These are phyloP conservation scores for Phytophthora citrophthora DNA, from an alignment of 352 stramenopile genomes.

Conservation along the genomic window DNA sequence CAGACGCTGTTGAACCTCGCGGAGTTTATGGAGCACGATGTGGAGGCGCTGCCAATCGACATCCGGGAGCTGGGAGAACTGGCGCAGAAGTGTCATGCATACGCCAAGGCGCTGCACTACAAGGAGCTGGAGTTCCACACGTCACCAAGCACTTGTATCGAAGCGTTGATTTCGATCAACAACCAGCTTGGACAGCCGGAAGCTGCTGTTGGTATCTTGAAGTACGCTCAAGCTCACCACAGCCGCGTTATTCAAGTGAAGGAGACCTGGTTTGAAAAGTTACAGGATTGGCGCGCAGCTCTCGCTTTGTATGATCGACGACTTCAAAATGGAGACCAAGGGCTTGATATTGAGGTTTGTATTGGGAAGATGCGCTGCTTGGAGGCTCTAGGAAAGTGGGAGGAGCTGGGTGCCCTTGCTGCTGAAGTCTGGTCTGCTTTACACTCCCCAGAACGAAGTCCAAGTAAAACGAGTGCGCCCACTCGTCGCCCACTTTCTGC, in stretches of 20 bases:
- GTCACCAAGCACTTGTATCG: conserved; percentile 94
- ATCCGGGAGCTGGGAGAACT: conserved; percentile 96
- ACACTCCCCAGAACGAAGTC: conserved; percentile 26
- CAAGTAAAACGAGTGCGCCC: conserved; percentile 9
- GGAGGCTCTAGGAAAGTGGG: conserved; percentile 96
- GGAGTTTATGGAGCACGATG: conserved; percentile 99
- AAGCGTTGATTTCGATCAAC: conserved; percentile 99
- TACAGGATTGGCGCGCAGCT: conserved; percentile 97
- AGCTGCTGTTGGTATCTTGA: conserved; percentile 97
- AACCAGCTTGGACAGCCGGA: conserved; percentile 97
- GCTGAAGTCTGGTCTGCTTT: conserved; percentile 60
- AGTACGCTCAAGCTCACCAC: conserved; percentile 89
- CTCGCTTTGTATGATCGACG: conserved; percentile 92
- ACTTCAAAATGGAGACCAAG: conserved; percentile 28
- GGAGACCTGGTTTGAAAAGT: conserved; percentile 98
- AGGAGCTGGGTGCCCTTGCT: conserved; percentile 92
- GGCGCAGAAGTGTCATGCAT: conserved; percentile 96
- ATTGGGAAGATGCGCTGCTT: conserved; percentile 98
- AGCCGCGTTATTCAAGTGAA: conserved; percentile 88
- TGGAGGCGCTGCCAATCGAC: conserved; percentile 96
- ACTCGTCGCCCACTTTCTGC: conserved; percentile 20
- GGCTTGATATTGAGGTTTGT: conserved; percentile 91
- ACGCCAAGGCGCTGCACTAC: conserved; percentile 96
- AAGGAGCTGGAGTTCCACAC: conserved; percentile 97
- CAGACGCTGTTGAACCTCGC: conserved; percentile 97